phyloP scores from a whole-genome alignment of 768 basidiomycete species.

The Daedalea quercina region DNA sequence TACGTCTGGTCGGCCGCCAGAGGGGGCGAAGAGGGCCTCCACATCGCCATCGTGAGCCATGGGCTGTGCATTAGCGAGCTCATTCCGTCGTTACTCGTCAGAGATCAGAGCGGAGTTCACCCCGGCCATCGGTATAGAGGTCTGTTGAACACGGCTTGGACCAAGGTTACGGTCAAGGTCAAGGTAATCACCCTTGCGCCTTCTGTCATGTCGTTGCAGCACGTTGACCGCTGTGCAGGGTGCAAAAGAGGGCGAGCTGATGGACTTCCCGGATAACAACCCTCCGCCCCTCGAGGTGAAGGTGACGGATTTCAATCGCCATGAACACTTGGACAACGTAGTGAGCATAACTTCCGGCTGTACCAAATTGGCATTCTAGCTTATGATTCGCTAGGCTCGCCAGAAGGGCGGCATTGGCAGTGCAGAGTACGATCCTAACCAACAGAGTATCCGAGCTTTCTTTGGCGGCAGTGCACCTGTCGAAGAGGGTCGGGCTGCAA shows the following conservation, averaged over 20 bases:
- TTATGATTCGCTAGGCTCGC: conserved; percentile 43
- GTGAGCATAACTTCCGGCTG: conserved; percentile 33
- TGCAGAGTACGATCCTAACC: conserved; percentile 63
- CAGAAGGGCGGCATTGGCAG: conserved; percentile 77
- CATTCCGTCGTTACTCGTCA: conserved; percentile 42
- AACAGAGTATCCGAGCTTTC: conserved; percentile 70
- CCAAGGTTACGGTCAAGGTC: conserved; percentile 42
- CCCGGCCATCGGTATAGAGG: conserved; percentile 37
- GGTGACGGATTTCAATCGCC: conserved; percentile 46
- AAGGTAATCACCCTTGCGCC: conserved; percentile 32
- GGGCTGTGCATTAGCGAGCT: conserved; percentile 57
- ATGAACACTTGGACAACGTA: conserved; percentile 48
- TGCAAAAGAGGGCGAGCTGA: conserved; percentile 14
- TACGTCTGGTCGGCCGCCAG: conserved; percentile 40
- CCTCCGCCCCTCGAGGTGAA: conserved; percentile 32
- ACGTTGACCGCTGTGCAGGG: conserved; percentile 19
- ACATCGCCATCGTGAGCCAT: conserved; percentile 70
- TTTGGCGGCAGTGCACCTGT: conserved; percentile 37
- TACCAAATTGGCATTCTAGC: background rate
- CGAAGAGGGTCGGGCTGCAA: conserved; percentile 22
- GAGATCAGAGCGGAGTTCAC: conserved; percentile 28
- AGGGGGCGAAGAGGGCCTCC: conserved; percentile 33
- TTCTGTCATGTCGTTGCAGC: no score
- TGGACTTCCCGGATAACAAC: conserved; percentile 19
- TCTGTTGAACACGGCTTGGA: conserved; percentile 68